These are phyloP conservation scores for Nicotiana tabacum DNA, from an alignment of 257 asterid species.

Conservation along the genomic window DNA sequence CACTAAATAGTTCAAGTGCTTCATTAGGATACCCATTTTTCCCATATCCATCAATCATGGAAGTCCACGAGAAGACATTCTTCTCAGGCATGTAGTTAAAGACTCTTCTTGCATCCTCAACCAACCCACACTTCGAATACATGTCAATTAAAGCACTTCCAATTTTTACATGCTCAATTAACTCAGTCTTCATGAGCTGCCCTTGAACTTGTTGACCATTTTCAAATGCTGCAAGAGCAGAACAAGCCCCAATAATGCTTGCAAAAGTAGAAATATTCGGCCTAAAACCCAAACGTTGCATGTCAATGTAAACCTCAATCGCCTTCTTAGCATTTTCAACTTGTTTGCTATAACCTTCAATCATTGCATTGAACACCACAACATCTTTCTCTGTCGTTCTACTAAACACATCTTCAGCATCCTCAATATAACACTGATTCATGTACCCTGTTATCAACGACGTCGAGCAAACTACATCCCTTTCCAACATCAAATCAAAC, in stretches of 20 bases:
- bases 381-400: slow-evolving; percentile 59
- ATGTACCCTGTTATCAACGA: slow-evolving; percentile 87
- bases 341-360: slow-evolving; percentile 85
- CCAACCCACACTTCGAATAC: slow-evolving; percentile 82
- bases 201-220: slow-evolving; percentile 77
- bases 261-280: slow-evolving; percentile 74
- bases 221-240: slow-evolving; percentile 59
- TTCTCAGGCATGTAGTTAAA: slow-evolving; percentile 61
- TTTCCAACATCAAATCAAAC: slow-evolving; percentile 66
- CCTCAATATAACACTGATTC: slow-evolving; percentile 48
- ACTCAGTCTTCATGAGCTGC: slow-evolving; percentile 49
- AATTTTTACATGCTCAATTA: slow-evolving; percentile 43
- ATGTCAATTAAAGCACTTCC: slow-evolving; percentile 89
- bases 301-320: slow-evolving; percentile 46
- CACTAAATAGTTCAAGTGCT: slow-evolving; percentile 53
- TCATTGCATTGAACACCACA: slow-evolving; percentile 91
- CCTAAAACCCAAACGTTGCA: slow-evolving; percentile 50
- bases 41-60: slow-evolving; percentile 94
- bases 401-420: slow-evolving; percentile 67
- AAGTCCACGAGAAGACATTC: slow-evolving; percentile 88
- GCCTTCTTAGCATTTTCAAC: slow-evolving; percentile 65
- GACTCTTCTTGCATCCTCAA: slow-evolving; percentile 59
- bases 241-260: slow-evolving; percentile 87
- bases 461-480: slow-evolving; percentile 69
- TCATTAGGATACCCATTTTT: slow-evolving; percentile 71